Evolutionary conservation across 2,329 filamentous ascomycete species (phyloP).

Genomic region (Penicillium oxalicum): DNA sequence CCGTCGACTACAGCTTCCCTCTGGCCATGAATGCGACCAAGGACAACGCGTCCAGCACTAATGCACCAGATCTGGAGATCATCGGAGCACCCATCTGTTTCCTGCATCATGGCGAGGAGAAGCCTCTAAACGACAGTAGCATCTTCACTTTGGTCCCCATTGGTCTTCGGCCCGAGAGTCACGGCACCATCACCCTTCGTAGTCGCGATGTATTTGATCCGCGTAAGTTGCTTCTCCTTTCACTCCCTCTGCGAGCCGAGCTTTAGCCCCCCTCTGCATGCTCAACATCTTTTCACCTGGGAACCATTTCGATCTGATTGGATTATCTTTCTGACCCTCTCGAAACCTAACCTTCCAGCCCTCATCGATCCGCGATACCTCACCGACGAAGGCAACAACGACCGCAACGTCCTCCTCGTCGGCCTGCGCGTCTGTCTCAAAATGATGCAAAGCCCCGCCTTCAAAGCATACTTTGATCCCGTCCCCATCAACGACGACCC

Average conservation of each 20-base stretch:
- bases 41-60: conserved; percentile 7
- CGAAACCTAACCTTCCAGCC: conserved; percentile 1
- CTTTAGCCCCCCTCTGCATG: too few species aligned
- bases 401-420: conserved; percentile 12
- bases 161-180: conserved; percentile 14
- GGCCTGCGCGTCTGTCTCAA: conserved; percentile 14
- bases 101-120: conserved; percentile 17
- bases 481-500: conserved; percentile 14
- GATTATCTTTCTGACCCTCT: too few species aligned
- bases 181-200: conserved; percentile 12
- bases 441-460: conserved; percentile 10
- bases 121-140: conserved; percentile 3
- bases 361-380: conserved; percentile 17
- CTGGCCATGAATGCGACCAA: conserved; percentile 2
- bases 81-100: conserved; percentile 12
- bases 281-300: too few species aligned
- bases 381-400: conserved; percentile 10
- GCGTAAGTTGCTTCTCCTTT: conserved; percentile 4
- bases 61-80: conserved; percentile 12
- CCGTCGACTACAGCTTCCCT: conserved; percentile 11
- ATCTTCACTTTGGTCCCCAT: conserved; percentile 9
- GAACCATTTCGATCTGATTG: too few species aligned
- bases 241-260: too few species aligned
- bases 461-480: conserved; percentile 12
- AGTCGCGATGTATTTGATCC: conserved; percentile 15